Base-by-base conservation (phyloP, 2,329 filamentous ascomycete genomes). In the Ambrosiella xylebori region DNA sequence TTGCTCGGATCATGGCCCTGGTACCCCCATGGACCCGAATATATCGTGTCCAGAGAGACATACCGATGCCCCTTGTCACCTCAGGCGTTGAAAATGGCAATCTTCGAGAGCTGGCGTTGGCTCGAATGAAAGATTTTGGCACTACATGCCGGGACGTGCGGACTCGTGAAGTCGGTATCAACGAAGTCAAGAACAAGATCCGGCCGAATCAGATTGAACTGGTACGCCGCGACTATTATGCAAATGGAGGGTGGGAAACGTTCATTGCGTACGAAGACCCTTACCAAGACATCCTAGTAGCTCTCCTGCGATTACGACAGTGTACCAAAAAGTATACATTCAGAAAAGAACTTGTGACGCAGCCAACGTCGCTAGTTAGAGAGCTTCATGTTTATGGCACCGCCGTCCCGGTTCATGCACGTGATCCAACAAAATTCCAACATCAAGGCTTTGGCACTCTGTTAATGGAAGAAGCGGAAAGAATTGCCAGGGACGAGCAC, bases 21-120 rank as follows among this genome's bases (percentile, higher is more conserved):
- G 85, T 98, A 0, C 93, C 93, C 1, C 93, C 93, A 1, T 98
- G 93, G 93, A 98, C 94, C 0, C 83, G 93, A 62, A 98, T 98
- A 66, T 98, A 98, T 73, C 88, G 93, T 61, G 93, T 98, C 0
- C 93, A 98, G 74, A 83, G 93, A 68, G 93, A 98, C 71, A 98
- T 98, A 60, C 93, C 93, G n/a, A 98, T 98, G 93, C 93, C 93
- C 0, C 77, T 98, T 27, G 94, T 98, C n/a, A 97, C 93, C 0
- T 95, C 91, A 0, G 93, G 93, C 45, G 93, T 98, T 0, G 93
- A 98, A 72, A 98, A 98, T 65, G 93, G 93, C 61, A 98, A 98
- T 68, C 74, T 98, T 44, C 83, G 93, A 62, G 93, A 98, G 70
- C 75, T 98, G 54, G 91, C 93, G 0, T 74, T 98, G 58, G 89